Evolutionary conservation across 306 rosid species (phyloP), one percentile per base, ranked within the genome.

Genomic region (Trifolium pratense): DNA sequence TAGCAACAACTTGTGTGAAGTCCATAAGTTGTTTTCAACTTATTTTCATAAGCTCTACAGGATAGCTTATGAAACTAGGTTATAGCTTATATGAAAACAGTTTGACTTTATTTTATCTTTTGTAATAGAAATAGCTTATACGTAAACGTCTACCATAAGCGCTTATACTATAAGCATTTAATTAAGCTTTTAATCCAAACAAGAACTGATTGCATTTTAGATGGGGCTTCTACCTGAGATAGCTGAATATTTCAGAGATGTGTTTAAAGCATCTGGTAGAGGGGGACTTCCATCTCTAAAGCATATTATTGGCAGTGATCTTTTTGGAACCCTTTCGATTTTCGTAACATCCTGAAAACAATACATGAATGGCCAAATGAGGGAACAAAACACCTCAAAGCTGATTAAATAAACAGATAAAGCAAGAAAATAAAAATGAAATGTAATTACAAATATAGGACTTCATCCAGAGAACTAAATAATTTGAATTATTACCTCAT

Each of bases 201-300:
- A 5, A 15, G 9, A 5, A 6, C 7, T 1, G 66, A 80, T 68
- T 46, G 65, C 66, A 48, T 14, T 55, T n/a, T n/a, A 36, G 52
- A 42, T 21, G 21, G 36, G n/a, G 51, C 34, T 59, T 73, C 25
- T 75, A 82, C 88, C 93, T 70, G 78, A 82, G 74, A 43, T 63
- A 43, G 89, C 87, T 42, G 90, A 81, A 75, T 83, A 87, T 55
- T 80, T 82, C 56, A 84, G 68, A 37, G 95, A 83, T 74, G 78
- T 85, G 76, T 86, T 88, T 2, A 66, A 87, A 83, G 80, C 84
- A 82, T 89, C 96, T 1, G 99, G 92, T 60, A 91, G 82, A 36
- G 99, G 99, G 59, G 86, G 99, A 71, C 99, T 84, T 48, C 99
- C 97, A 79, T 86, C 86, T 82, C 96, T 88, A 79, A 95, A 86